Evolutionary conservation across 225 moss, liverwort and hornwort species (phyloP).

Genomic region (Neckera pumila): DNA sequence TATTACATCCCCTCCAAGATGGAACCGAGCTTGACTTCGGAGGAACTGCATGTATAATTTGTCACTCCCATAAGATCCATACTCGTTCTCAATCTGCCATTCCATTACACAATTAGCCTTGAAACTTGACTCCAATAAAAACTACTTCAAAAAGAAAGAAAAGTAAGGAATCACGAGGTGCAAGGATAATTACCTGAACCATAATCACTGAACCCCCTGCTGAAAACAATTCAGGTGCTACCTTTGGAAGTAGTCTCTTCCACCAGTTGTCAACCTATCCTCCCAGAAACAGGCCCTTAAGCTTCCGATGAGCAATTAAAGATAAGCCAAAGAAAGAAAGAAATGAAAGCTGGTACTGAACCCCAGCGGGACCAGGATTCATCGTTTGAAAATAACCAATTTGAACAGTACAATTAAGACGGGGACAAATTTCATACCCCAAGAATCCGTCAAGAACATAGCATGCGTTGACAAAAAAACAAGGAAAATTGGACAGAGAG

Average conservation of each 20-base stretch:
- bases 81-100: slow-evolving; percentile 77
- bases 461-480: too few species aligned
- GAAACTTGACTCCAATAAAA: background rate
- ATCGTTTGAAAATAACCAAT: background rate
- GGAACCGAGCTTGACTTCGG: slow-evolving; percentile 36
- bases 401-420: background rate
- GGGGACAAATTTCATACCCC: background rate
- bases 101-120: background rate
- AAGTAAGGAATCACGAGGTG: background rate
- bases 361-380: background rate
- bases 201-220: slow-evolving; percentile 71
- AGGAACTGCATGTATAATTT: slow-evolving; percentile 60
- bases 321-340: too few species aligned
- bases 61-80: slow-evolving; percentile 80
- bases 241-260: slow-evolving; percentile 54
- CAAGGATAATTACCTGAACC: slow-evolving; percentile 54
- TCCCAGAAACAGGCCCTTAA: background rate
- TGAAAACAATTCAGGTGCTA: slow-evolving; percentile 52
- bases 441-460: background rate
- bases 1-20: slow-evolving; percentile 61
- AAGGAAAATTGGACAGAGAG: background rate
- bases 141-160: background rate
- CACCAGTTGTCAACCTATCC: slow-evolving; percentile 78
- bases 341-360: background rate
- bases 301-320: background rate